These are phyloP conservation scores for Kazachstania psychrophila DNA, from an alignment of 805 yeast genomes.

Conservation along the genomic window DNA sequence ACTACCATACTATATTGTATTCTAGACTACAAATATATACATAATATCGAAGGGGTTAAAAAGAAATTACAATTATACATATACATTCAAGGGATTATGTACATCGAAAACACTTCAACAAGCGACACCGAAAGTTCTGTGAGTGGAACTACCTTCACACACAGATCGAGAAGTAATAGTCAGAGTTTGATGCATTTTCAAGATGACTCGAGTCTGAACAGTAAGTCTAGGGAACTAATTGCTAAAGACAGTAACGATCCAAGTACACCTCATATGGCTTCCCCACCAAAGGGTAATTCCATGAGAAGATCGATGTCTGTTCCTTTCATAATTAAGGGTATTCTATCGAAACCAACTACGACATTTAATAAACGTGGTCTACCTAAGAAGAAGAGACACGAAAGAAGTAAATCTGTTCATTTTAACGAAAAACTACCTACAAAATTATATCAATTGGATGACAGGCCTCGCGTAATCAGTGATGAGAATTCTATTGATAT, in stretches of 20 bases:
- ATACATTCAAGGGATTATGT: no score
- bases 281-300: conserved; percentile 5
- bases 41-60: no score
- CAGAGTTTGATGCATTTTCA: no score
- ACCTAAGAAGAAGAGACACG: background rate
- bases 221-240: background rate
- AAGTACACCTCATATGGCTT: no score
- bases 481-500: conserved; percentile 3
- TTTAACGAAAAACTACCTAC: conserved; percentile 64
- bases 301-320: conserved; percentile 33
- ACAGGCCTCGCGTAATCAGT: conserved; percentile 63
- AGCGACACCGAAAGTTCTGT: no score
- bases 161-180: no score
- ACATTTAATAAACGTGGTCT: background rate
- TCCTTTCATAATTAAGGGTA: conserved; percentile 28
- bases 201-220: conserved; percentile 8
- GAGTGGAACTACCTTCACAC: no score
- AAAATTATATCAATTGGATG: conserved; percentile 61
- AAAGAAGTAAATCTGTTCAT: conserved; percentile 64
- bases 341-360: background rate
- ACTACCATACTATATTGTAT: no score
- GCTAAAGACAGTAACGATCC: background rate
- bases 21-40: no score
- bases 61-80: no score
- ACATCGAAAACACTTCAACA: no score